Evolutionary conservation across 345 rosid genomes (phyloP).

Genomic region (Mallotus nudiflorus): DNA sequence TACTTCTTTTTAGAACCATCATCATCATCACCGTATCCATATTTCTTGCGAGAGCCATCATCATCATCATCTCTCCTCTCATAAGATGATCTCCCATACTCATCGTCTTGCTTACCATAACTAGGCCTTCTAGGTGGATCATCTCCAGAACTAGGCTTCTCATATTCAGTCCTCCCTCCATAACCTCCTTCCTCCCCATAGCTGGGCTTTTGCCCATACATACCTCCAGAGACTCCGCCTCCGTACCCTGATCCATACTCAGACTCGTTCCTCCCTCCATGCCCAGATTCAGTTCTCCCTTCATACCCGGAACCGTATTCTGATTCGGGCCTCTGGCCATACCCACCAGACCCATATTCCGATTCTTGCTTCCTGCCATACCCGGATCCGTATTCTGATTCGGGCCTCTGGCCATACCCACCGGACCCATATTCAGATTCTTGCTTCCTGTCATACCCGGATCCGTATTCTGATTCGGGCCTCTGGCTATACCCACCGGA

Average conservation of each 20-base stretch:
- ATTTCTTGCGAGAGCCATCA: constrained; percentile 29
- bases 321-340: constrained; percentile 26
- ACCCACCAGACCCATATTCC: constrained; percentile 31
- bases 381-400: constrained; percentile 38
- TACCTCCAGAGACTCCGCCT: no score
- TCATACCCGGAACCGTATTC: constrained; percentile 29
- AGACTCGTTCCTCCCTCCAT: constrained; percentile 5
- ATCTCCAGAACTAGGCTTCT: constrained; percentile 11
- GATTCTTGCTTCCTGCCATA: constrained; percentile 27
- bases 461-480: constrained; percentile 12
- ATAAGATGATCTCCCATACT: constrained; percentile 17
- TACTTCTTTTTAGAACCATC: constrained; percentile 40
- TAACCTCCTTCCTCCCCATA: constrained; percentile 29
- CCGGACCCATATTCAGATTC: constrained; percentile 36
- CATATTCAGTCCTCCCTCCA: constrained; percentile 26
- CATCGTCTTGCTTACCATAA: constrained; percentile 27
- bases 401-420: constrained; percentile 36
- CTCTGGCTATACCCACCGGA: constrained; percentile 21
- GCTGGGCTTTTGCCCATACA: constrained; percentile 27
- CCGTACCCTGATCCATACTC: constrained; percentile 32
- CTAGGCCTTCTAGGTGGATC: constrained; percentile 19
- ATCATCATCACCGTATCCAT: constrained; percentile 24
- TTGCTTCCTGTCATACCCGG: constrained; percentile 22
- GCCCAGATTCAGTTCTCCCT: constrained; percentile 6
- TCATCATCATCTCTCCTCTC: constrained; percentile 39